Conservation (phyloP, 2,329 filamentous ascomycete species). For the Sporothrix phasma region DNA sequence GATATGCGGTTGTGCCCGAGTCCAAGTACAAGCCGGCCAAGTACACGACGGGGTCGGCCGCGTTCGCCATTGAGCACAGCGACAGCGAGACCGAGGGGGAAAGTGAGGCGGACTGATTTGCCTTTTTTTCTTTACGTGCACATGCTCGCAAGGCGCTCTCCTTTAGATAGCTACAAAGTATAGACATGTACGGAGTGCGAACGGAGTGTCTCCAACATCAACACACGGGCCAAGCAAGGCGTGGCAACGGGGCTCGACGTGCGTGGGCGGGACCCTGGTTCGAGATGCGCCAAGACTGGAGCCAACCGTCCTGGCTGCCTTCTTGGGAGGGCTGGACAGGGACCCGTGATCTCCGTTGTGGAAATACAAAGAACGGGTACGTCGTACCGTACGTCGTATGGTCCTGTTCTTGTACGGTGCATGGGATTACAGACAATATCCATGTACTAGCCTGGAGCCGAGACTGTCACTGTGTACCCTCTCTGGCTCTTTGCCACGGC, state of each 20-base stretch:
- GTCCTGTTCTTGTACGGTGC: too few relatives aligned
- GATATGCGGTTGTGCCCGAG: conserved; percentile 35
- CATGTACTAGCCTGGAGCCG: too few relatives aligned
- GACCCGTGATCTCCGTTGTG: too few relatives aligned
- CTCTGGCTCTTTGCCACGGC: too few relatives aligned
- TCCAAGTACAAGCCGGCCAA: conserved; percentile 34
- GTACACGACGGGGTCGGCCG: conserved; percentile 38
- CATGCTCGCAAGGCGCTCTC: background rate
- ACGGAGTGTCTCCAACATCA: background rate
- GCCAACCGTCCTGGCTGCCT: too few relatives aligned
- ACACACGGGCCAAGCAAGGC: background rate
- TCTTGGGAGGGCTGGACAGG: too few relatives aligned
- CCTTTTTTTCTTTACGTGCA: background rate
- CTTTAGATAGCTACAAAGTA: background rate
- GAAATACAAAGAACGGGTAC: too few relatives aligned
- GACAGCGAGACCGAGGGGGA: conserved; percentile 18
- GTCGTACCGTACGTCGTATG: too few relatives aligned
- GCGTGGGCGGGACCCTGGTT: background rate
- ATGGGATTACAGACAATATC: too few relatives aligned
- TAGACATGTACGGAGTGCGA: too few relatives aligned
- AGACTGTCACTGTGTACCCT: too few relatives aligned
- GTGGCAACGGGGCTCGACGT: background rate
- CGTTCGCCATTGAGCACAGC: conserved; percentile 37
- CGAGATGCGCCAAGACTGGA: background rate
- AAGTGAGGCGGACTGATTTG: background rate